These are phyloP conservation scores for Ambrosiella cleistominuta DNA, from an alignment of 2,329 filamentous ascomycete genomes.

Conservation along the genomic window DNA sequence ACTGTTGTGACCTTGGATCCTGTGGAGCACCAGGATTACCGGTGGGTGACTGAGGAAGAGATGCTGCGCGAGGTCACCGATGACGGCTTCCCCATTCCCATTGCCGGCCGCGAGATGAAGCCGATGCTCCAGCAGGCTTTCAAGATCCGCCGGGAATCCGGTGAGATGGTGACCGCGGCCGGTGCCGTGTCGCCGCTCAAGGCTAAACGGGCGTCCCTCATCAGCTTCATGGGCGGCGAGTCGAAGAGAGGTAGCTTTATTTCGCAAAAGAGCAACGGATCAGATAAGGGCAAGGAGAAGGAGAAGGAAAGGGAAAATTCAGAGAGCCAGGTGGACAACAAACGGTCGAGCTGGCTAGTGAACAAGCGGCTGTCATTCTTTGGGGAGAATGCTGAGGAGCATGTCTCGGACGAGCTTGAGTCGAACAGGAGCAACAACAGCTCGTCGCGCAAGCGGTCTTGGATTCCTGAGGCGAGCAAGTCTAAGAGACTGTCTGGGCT, in stretches of 20 bases:
- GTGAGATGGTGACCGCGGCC: not conserved
- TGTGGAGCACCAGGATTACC: slow-evolving; percentile 24
- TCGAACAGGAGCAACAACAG: not conserved
- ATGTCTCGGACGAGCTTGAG: not conserved
- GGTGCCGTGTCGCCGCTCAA: not conserved
- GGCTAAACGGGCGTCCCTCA: not conserved
- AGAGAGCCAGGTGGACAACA: not conserved
- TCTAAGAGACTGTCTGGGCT: not conserved
- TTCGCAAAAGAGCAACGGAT: not conserved
- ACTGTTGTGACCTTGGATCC: slow-evolving; percentile 21
- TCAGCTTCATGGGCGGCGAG: not conserved
- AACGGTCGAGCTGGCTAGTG: not conserved
- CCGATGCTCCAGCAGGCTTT: slow-evolving; percentile 11
- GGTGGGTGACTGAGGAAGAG: slow-evolving; percentile 25
- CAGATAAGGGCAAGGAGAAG: not conserved
- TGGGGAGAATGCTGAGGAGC: not conserved
- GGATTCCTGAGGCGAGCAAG: not conserved
- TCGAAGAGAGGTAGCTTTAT: not conserved
- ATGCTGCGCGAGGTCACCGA: slow-evolving; percentile 17
- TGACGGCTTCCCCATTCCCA: slow-evolving; percentile 18
- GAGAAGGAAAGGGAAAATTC: not conserved
- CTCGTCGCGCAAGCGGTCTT: not conserved
- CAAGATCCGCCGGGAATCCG: slow-evolving; percentile 9
- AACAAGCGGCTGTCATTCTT: not conserved
- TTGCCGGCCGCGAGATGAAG: slow-evolving; percentile 17